Base-by-base conservation (phyloP, 352 stramenopile species). In the Aphanomyces invadans region DNA sequence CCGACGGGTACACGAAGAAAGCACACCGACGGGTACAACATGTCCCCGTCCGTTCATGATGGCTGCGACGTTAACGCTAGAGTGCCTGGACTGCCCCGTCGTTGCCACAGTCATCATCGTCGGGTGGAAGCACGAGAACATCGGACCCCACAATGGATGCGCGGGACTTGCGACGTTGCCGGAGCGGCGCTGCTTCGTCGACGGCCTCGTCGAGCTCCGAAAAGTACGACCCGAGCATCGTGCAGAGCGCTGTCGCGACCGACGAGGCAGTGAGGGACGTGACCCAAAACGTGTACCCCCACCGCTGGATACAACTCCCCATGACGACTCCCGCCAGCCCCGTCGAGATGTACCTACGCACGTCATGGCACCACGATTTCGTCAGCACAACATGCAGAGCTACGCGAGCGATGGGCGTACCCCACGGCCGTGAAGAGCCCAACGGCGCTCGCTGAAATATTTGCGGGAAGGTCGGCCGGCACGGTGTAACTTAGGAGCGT, bases 401-500 rank as follows among this genome's bases (percentile, higher is more conserved):
- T n/a, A n/a, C n/a, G n/a, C n/a, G 36, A 15, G 15, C 15, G 36
- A 7, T 42, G 7, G 0, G 21, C 25, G 57, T 89, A 89, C 12
- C 73, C 79, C 23, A 89, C 73, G 4, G 75, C 74, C 2, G 83
- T 86, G 73, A 88, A 87, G 69, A 90, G 72, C 1, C 80, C 82
- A 0, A 74, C 81, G 0, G 82, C 80, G 7, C 78, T 78, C 0
- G 82, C 82, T 0, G 78, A 79, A 53, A 90, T 87, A 42, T 90
- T 78, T 53, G 82, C 78, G 42, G 82, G 79, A 26, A 90, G 66
- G 70, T 90, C 82, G 2, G 79, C 84, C 25, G 82, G 82, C 15
- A 90, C 82, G 0, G 82, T 88, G 68, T 89, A 90, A 60, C 74
- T 86, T 28, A 89, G 69, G 23, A 90, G 66, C 46, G 82, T 89